Conservation (phyloP, 768 basidiomycete species). For the Collybia sp. region DNA sequence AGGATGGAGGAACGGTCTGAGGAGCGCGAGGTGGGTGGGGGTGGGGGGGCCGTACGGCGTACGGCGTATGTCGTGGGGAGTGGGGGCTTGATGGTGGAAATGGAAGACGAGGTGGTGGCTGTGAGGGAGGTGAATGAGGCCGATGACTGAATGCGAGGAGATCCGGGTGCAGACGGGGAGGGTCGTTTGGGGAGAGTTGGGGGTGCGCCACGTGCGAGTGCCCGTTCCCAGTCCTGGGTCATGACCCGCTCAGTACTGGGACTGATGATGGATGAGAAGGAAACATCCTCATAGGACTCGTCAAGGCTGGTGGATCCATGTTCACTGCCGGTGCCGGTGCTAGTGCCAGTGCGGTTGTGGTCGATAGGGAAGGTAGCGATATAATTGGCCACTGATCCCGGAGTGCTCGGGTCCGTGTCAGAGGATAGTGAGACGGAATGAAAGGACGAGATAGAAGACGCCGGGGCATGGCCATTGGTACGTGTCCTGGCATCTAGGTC, state of each 20-base stretch:
- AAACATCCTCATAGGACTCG: constrained; percentile 72
- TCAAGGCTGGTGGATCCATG: constrained; percentile 53
- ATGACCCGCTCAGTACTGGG: constrained; percentile 42
- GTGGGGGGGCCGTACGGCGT: constrained; percentile 24
- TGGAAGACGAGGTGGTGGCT: constrained; percentile 22
- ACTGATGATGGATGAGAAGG: constrained; percentile 47
- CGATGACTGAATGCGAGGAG: constrained; percentile 4
- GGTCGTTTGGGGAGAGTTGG: constrained; percentile 40
- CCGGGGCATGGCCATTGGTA: constrained; percentile 45
- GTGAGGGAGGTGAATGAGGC: constrained; percentile 13
- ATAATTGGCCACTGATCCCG: constrained; percentile 35
- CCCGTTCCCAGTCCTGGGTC: constrained; percentile 46
- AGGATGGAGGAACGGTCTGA: constrained; percentile 65
- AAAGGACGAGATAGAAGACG: constrained; percentile 77
- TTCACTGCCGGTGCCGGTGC: constrained; percentile 26
- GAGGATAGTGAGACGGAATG: constrained; percentile 81
- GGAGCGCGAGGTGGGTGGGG: constrained; percentile 38
- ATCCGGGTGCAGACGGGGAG: constrained; percentile 9
- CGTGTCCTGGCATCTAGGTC: constrained; percentile 28
- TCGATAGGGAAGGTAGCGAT: constrained; percentile 46
- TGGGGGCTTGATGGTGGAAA: constrained; percentile 6
- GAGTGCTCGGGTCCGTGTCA: constrained; percentile 41
- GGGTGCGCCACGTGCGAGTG: constrained; percentile 26
- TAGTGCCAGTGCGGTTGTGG: constrained; percentile 20
- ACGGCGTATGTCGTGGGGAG: constrained; percentile 14